Evolutionary conservation across 345 rosid genomes (phyloP), one percentile per base, ranked within the genome.

Genomic region (Rubroshorea leprosula): DNA sequence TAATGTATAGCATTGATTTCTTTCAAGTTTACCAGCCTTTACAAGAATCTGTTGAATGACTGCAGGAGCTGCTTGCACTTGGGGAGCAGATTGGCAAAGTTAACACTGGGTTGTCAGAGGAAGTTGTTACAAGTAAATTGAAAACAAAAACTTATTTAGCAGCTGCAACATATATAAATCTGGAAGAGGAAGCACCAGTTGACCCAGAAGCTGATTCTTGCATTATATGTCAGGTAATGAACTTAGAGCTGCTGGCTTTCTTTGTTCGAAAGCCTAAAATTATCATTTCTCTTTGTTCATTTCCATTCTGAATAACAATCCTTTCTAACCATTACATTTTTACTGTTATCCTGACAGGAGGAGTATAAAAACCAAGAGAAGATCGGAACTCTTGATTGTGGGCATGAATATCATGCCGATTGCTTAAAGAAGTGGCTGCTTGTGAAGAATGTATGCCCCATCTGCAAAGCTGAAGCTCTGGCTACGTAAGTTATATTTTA

Each of bases 341-440:
- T 48, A 43, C 51, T 23, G 15, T 61, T 57, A 35, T 35, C 41
- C 12, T 8, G 41, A 43, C 73, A 90, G 97, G 97, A 82, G 56
- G 78, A 69, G 61, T 90, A 80, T 65, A 66, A 72, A 69, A 70
- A 70, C 59, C 48, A 65, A 52, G 91, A 85, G 52, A 64, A 65
- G 69, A 73, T 87, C 18, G 96, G 86, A 55, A 73, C 66, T 25
- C 84, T 90, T 61, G 75, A 74, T 67, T 90, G 97, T 49, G 89
- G 76, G 27, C 97, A 90, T 0, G 84, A 80, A 44, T 87, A 87
- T 74, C 97, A 90, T 49, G 81, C 79, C 47, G 77, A 68, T 62
- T 90, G 97, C 80, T 77, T 90, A 79, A 82, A 71, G 82, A 87
- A 82, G 68, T 90, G 97, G 97, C 81, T 90, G 63, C 67, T 75